Evolutionary conservation across 1,284 basidiomycete species (phyloP).

Genomic region (Marasmius sp.): DNA sequence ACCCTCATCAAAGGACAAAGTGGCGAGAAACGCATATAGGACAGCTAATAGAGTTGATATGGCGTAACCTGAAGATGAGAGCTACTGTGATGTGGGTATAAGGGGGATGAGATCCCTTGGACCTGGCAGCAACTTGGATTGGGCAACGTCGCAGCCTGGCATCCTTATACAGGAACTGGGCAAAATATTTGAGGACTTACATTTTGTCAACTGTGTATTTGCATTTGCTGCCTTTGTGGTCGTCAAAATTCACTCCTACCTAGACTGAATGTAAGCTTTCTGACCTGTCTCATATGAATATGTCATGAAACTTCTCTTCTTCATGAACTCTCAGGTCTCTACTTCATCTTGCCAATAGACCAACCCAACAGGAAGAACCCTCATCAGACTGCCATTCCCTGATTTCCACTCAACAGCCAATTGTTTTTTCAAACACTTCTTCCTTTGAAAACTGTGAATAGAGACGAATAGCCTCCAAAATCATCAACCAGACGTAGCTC

Average conservation of each 20-base stretch:
- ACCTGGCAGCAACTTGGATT: slow-evolving; percentile 9
- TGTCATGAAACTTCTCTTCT: slow-evolving; percentile 37
- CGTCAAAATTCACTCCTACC: slow-evolving; percentile 30
- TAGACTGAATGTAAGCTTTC: slow-evolving; percentile 43
- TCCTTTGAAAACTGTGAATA: slow-evolving; percentile 19
- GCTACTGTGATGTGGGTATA: slow-evolving; percentile 26
- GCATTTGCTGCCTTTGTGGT: slow-evolving; percentile 31
- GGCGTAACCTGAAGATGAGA: slow-evolving; percentile 40
- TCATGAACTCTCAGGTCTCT: slow-evolving; percentile 28
- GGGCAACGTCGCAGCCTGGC: slow-evolving; percentile 26
- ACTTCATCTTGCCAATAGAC: slow-evolving; percentile 36
- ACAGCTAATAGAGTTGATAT: slow-evolving; percentile 37
- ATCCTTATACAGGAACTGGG: slow-evolving; percentile 12
- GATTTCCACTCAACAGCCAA: slow-evolving; percentile 23
- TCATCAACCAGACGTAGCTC: slow-evolving; percentile 36
- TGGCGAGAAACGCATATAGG: slow-evolving; percentile 42
- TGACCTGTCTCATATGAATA: slow-evolving; percentile 38
- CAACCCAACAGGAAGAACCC: too few species aligned
- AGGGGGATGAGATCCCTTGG: slow-evolving; percentile 7
- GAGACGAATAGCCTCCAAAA: slow-evolving; percentile 29
- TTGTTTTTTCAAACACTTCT: slow-evolving; percentile 22
- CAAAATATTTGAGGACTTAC: slow-evolving; percentile 20
- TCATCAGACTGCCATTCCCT: slow-evolving; percentile 44
- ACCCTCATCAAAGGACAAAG: slow-evolving; percentile 40
- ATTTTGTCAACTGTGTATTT: too few species aligned